phyloP scores from a whole-genome alignment of 495 filamentous ascomycete species.

The Aspergillus bridgeri region DNA sequence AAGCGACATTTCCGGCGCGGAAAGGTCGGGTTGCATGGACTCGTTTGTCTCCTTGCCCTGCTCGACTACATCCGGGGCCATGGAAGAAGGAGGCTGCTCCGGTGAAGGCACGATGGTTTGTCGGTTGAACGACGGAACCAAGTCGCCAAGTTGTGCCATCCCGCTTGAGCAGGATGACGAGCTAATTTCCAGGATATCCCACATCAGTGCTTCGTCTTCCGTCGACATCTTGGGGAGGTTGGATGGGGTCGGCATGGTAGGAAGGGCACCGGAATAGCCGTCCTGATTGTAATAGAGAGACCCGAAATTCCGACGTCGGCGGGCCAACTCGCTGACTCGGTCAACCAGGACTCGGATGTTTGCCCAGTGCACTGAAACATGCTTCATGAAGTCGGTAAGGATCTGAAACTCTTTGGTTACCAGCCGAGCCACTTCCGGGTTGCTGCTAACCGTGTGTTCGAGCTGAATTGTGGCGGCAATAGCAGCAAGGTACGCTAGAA shows the following conservation, averaged over 20 bases:
- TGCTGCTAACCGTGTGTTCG: conserved; percentile 27
- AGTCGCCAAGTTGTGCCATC: background rate
- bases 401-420: conserved; percentile 25
- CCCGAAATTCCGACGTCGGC: conserved; percentile 24
- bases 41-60: background rate
- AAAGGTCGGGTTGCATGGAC: background rate
- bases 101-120: background rate
- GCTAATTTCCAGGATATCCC: conserved; percentile 29
- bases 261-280: conserved; percentile 22
- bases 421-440: conserved; percentile 23
- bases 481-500: conserved; percentile 27
- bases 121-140: background rate
- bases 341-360: conserved; percentile 23
- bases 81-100: background rate
- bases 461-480: conserved; percentile 32
- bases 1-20: conserved; percentile 1
- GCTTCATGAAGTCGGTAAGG: conserved; percentile 24
- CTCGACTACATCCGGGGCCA: background rate
- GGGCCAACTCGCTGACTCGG: conserved; percentile 23
- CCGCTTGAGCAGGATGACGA: conserved; percentile 8
- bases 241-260: conserved; percentile 27
- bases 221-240: conserved; percentile 27
- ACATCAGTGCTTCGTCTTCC: conserved; percentile 28
- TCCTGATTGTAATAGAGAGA: conserved; percentile 32
- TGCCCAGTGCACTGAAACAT: conserved; percentile 21